A percentile compares a stretch with the other conserved stretches of the same genome.
These are phyloP conservation scores for Calendula officinalis DNA, from an alignment of 129 eudicot species.

Conservation along the genomic window DNA sequence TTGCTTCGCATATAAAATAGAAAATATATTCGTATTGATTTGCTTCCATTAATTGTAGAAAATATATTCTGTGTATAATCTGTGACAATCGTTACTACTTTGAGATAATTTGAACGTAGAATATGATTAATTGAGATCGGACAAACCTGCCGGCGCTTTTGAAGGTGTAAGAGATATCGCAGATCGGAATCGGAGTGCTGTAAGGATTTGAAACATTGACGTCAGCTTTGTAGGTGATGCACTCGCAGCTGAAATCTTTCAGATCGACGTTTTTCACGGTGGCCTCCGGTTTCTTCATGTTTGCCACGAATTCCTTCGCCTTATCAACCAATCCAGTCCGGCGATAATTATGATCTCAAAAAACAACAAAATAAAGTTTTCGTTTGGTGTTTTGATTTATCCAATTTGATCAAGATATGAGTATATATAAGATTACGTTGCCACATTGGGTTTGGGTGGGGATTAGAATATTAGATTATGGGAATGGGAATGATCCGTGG, in stretches of 20 bases:
- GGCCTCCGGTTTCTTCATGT: constrained; percentile 72
- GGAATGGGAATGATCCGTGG: constrained; percentile 17
- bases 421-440: not conserved
- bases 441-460: not conserved
- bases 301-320: constrained; percentile 64
- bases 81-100: not conserved
- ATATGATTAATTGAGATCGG: not conserved
- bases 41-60: not conserved
- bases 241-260: constrained; percentile 43
- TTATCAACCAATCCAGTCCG: constrained; percentile 51
- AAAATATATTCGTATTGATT: not conserved
- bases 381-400: not conserved
- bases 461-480: not conserved
- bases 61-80: not conserved
- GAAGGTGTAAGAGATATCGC: constrained; percentile 66
- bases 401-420: not conserved
- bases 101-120: not conserved
- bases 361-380: not conserved
- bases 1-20: not conserved
- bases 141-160: constrained; percentile 64
- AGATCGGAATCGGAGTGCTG: constrained; percentile 55
- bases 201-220: constrained; percentile 68
- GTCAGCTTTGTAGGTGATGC: constrained; percentile 64
- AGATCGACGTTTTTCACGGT: constrained; percentile 65
- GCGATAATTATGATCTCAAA: not conserved